phyloP scores from a whole-genome alignment of 2,329 filamentous ascomycete species.

The Colletotrichum sp. region DNA sequence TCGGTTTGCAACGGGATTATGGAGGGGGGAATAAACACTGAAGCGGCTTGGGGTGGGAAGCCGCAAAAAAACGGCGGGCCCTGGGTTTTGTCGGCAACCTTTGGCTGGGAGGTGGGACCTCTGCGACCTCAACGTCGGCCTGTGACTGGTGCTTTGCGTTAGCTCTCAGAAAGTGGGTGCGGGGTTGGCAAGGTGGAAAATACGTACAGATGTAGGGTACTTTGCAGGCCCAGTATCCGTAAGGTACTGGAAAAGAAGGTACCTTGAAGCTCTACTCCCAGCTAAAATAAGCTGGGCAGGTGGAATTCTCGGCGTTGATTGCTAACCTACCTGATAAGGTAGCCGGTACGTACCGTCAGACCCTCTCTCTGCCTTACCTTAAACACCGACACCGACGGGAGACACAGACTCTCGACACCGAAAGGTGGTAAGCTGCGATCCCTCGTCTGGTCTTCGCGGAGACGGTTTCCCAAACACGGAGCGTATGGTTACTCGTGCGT shows the following conservation, averaged over 20 bases:
- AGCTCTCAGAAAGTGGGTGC: neutral
- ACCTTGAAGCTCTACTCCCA: neutral
- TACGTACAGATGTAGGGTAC: neutral
- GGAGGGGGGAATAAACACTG: conserved; percentile 19
- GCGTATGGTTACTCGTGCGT: conserved; percentile 2
- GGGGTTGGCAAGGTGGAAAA: neutral
- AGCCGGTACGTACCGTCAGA: neutral
- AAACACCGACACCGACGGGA: neutral
- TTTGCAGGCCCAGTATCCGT: neutral
- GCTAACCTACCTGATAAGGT: neutral
- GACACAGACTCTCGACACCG: neutral
- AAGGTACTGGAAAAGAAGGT: neutral
- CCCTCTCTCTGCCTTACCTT: neutral
- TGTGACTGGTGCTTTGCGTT: neutral
- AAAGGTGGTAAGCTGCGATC: neutral
- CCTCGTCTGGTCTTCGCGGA: neutral
- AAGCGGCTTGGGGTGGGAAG: conserved; percentile 10
- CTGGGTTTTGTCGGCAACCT: conserved; percentile 11
- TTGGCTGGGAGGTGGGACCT: neutral
- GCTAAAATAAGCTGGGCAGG: neutral
- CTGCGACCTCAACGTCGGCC: neutral
- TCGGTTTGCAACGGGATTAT: conserved; percentile 37
- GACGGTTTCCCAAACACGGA: conserved; percentile 2
- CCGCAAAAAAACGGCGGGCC: conserved; percentile 19
- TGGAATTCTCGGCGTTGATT: neutral